Conservation (phyloP, 345 rosid genomes). For the Salix exigua region DNA sequence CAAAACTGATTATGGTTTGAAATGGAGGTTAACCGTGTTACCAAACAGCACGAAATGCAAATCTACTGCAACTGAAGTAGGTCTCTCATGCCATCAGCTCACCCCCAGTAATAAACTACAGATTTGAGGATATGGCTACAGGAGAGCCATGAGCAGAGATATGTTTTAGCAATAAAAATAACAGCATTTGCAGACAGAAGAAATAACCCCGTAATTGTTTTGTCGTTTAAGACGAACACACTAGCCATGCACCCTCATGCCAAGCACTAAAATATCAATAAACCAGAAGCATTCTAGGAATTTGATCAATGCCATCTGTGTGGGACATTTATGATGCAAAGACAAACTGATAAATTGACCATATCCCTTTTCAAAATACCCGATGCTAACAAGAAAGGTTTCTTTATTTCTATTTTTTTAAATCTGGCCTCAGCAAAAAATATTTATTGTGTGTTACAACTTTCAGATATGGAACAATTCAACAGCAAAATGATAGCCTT, state of each 20-base stretch:
- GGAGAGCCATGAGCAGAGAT: background rate
- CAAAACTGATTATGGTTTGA: no score
- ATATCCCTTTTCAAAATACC: background rate
- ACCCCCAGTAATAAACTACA: background rate
- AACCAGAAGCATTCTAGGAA: no score
- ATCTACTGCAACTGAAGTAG: background rate
- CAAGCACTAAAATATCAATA: background rate
- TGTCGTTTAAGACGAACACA: background rate
- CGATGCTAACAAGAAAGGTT: background rate
- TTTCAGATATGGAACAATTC: conserved; percentile 1
- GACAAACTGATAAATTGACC: background rate
- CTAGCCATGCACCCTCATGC: background rate
- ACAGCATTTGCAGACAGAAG: background rate
- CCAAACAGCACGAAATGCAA: no score
- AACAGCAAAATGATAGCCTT: background rate
- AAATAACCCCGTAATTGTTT: no score
- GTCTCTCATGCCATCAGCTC: background rate
- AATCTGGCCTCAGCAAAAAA: background rate
- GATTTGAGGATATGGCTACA: background rate
- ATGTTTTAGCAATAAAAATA: background rate
- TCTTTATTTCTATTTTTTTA: background rate
- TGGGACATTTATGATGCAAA: no score
- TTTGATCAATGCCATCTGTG: no score
- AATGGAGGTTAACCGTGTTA: no score
- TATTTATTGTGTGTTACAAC: background rate